Base-by-base conservation (phyloP, 2,329 filamentous ascomycete species). In the Clonostachys rosea region DNA sequence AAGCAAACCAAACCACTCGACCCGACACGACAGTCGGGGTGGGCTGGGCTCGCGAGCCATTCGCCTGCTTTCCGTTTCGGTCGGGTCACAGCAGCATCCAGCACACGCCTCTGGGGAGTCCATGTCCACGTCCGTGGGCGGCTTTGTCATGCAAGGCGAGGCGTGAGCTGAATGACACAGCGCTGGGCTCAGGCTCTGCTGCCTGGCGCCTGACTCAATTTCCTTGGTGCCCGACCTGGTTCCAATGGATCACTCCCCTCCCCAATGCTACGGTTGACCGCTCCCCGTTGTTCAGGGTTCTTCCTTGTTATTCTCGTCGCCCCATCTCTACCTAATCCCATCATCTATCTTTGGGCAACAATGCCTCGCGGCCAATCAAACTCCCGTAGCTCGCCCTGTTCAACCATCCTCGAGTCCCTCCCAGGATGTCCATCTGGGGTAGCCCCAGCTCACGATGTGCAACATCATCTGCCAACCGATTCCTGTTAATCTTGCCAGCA, bases 271-370 rank as follows among this genome's bases (percentile, higher is more conserved):
- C 11, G 16, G 24, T 60, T 60, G 58, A 64, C 61, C 61, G 61
- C 61, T 64, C 54, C 55, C 62, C 57, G 47, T 51, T 49, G 52
- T 61, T 53, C 61, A 54, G 54, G 61, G 61, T 57, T 58, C 56
- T 63, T 53, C 61, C 61, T 62, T 64, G 61, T 56, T 59, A 53
- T 47, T 45, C 47, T 16, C 14, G 17, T 39, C 24, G 10, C 39
- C 33, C 54, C 56, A 54, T 53, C 53, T 57, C 52, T 56, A 60
- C 55, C 57, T 57, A 56, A 56, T 48, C 51, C 52, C 55, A 53
- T 52, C 56, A 56, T 37, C 33, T 18, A 18, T 16, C 46, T 48
- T 56, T 62, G 60, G 61, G 59, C 61, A 63, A 62, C 60, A 64
- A 62, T 55, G 56, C 55, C 24, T 30, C 54, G 56, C 50, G 54